Percentiles rank a stretch among this genome's conserved stretches.
Evolutionary conservation across 2,329 filamentous ascomycete genomes (phyloP).

Genomic region (Bisporella sp.): DNA sequence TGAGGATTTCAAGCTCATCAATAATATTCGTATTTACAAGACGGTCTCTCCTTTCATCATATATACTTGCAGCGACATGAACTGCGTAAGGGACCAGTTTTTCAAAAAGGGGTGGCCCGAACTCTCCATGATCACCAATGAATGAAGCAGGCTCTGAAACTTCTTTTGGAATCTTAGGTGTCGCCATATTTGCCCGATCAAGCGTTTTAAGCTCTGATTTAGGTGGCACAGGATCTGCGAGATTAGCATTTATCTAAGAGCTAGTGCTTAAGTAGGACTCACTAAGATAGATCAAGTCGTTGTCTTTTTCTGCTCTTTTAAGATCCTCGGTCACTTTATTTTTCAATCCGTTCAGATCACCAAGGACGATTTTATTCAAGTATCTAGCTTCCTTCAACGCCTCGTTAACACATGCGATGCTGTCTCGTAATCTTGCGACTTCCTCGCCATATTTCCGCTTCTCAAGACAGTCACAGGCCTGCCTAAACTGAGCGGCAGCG

Average conservation of each 20-base stretch:
- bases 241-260: slow-evolving; percentile 24
- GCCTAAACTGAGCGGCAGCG: slow-evolving; percentile 86
- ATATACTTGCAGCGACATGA: slow-evolving; percentile 90
- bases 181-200: slow-evolving; percentile 84
- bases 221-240: slow-evolving; percentile 64
- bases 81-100: slow-evolving; percentile 94
- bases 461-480: slow-evolving; percentile 84
- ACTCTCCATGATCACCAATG: slow-evolving; percentile 71
- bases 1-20: slow-evolving; percentile 74
- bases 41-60: slow-evolving; percentile 85
- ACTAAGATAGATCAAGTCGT: slow-evolving; percentile 90
- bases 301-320: slow-evolving; percentile 90
- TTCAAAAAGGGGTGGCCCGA: slow-evolving; percentile 80
- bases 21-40: slow-evolving; percentile 84
- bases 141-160: slow-evolving; percentile 73
- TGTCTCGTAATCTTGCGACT: slow-evolving; percentile 77
- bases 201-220: slow-evolving; percentile 83
- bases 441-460: slow-evolving; percentile 95
- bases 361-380: slow-evolving; percentile 72
- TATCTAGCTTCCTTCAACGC: slow-evolving; percentile 79
- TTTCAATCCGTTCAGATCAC: slow-evolving; percentile 79
- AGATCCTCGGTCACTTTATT: slow-evolving; percentile 77
- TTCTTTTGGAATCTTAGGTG: slow-evolving; percentile 70
- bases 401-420: slow-evolving; percentile 74
- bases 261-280: slow-evolving; percentile 25